phyloP scores from a whole-genome alignment of 257 asterid genomes.

The Jacaranda copaia region DNA sequence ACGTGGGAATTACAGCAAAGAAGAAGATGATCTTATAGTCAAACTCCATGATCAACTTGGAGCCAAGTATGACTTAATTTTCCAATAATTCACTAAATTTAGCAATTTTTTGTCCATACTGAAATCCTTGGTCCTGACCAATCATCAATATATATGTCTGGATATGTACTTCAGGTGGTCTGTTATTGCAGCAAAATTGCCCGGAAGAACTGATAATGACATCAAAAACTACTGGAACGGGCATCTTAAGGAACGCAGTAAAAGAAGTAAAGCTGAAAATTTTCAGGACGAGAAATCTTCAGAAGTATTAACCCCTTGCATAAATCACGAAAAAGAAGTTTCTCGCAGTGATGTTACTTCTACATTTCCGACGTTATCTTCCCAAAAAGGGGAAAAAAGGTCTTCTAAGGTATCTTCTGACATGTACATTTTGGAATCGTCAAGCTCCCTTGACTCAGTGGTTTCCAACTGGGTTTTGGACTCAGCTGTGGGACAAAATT shows the following conservation, averaged over 20 bases:
- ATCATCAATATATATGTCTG: background rate
- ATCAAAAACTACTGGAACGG: slow-evolving; percentile 31
- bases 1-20: slow-evolving; percentile 7
- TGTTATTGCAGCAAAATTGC: slow-evolving; percentile 20
- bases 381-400: background rate
- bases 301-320: background rate
- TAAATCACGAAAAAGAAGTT: background rate
- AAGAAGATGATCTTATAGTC: background rate
- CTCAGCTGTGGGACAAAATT: too few relatives aligned
- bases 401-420: background rate
- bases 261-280: background rate
- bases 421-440: slow-evolving; percentile 26
- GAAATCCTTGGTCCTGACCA: background rate
- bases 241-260: background rate
- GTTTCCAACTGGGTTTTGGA: background rate
- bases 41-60: background rate
- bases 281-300: background rate
- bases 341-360: slow-evolving; percentile 6
- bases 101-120: too few relatives aligned
- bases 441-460: slow-evolving; percentile 12
- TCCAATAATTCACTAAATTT: too few relatives aligned
- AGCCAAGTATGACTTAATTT: background rate
- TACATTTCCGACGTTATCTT: background rate
- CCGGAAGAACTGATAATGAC: slow-evolving; percentile 30
- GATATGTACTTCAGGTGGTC: slow-evolving; percentile 18